Evolutionary conservation across 495 filamentous ascomycete genomes (phyloP).

Genomic region (Trichoderma reesei): DNA sequence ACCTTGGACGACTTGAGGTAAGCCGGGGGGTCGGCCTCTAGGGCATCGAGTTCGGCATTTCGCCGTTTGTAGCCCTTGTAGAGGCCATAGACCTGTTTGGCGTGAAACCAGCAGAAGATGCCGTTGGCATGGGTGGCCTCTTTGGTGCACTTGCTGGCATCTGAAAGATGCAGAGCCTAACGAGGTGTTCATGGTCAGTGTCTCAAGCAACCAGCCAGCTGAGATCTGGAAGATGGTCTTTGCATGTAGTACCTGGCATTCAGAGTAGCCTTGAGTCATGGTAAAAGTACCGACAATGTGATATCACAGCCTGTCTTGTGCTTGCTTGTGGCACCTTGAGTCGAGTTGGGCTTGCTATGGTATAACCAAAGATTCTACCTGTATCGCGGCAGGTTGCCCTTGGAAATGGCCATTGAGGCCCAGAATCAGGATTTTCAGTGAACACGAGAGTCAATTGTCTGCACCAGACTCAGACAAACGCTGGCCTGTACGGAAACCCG

Average conservation of each 20-base stretch:
- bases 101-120: slow-evolving; percentile 41
- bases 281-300: not conserved
- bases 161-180: slow-evolving; percentile 32
- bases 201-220: no score
- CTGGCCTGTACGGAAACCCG: no score
- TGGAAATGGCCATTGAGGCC: not conserved
- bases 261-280: not conserved
- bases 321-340: no score
- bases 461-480: no score
- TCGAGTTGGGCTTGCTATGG: no score
- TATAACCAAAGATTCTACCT: no score
- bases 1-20: slow-evolving; percentile 26
- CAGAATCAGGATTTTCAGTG: no score
- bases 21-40: slow-evolving; percentile 25
- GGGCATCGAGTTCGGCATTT: slow-evolving; percentile 33
- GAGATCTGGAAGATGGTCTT: no score
- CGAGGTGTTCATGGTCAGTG: no score
- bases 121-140: slow-evolving; percentile 30
- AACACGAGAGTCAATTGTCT: no score
- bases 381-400: no score
- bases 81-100: slow-evolving; percentile 36
- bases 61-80: slow-evolving; percentile 43
- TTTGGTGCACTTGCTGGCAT: slow-evolving; percentile 25
- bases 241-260: not conserved
- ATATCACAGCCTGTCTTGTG: no score